Conservation (phyloP, 345 rosid species). For the Aegle marmelos region DNA sequence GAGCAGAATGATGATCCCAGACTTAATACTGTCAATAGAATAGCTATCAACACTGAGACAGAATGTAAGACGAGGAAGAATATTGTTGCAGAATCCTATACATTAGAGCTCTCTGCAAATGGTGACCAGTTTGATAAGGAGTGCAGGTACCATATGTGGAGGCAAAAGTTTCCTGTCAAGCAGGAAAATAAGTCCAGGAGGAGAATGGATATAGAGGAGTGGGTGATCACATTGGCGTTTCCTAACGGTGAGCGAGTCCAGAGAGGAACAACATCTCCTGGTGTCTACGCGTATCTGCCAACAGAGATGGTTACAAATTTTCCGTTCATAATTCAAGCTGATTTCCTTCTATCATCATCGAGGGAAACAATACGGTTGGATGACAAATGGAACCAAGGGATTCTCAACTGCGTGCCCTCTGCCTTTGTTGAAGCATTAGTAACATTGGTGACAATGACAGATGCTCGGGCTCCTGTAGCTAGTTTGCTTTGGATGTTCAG, state of each 20-base stretch:
- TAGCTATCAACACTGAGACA: slow-evolving; percentile 56
- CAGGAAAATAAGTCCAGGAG: slow-evolving; percentile 50
- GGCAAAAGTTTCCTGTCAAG: slow-evolving; percentile 63
- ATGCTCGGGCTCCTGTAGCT: slow-evolving; percentile 38
- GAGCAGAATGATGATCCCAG: slow-evolving; percentile 45
- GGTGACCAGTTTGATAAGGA: slow-evolving; percentile 19
- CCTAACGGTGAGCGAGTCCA: slow-evolving; percentile 57
- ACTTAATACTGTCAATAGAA: slow-evolving; percentile 39
- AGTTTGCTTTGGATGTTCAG: slow-evolving; percentile 43
- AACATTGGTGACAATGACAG: slow-evolving; percentile 45
- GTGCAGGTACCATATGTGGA: slow-evolving; percentile 69
- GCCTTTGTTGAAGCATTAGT: slow-evolving; percentile 63
- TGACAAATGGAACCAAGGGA: slow-evolving; percentile 75
- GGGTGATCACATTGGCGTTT: slow-evolving; percentile 70
- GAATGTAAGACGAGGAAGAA: slow-evolving; percentile 55
- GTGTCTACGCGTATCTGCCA: slow-evolving; percentile 73
- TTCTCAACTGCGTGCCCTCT: slow-evolving; percentile 50
- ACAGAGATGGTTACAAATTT: slow-evolving; percentile 72
- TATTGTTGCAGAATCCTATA: slow-evolving; percentile 67
- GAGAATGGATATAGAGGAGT: slow-evolving; percentile 63
- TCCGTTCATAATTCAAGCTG: slow-evolving; percentile 69
- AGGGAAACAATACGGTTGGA: slow-evolving; percentile 65
- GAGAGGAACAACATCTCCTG: slow-evolving; percentile 47
- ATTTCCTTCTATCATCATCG: slow-evolving; percentile 65
- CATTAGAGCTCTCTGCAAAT: slow-evolving; percentile 48